Evolutionary conservation across 257 asterid genomes (phyloP), one percentile per base, ranked within the genome.

Genomic region (Ilex aquifolium): DNA sequence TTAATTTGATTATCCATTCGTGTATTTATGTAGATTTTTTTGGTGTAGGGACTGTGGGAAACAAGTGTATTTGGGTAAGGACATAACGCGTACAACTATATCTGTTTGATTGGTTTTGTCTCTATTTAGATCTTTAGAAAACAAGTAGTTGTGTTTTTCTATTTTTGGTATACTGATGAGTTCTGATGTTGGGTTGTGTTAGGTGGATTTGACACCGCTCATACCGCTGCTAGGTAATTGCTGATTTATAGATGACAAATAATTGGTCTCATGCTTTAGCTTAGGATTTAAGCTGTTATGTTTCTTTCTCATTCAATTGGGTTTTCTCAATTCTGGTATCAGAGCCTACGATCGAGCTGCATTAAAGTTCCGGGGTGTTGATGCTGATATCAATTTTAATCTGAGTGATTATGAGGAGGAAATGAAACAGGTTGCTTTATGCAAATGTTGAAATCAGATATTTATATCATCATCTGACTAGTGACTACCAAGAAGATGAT

Each of bases 121-220:
- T 40, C 14, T 32, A 0, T 36, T 21, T 13, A 40, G 44, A 31
- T 8, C 8, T 36, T 29, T 56, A n/a, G 54, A 58, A 16, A 13
- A 55, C 48, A 31, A 40, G 16, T 44, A 52, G 21, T 30, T 44
- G 49, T 58, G 63, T 14, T 21, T 72, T 61, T 51, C 63, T 59
- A 71, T 32, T 30, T 72, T 61, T 51, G 64, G 31, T 21, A 61
- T 64, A 11, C 30, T 64, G 29, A 16, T 12, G 7, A 31, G 13
- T 44, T 53, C 15, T 21, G 2, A 53, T 39, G 16, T 53, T 32
- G 56, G 27, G 72, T 60, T 31, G 32, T 64, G 21, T 72, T 72
- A 90, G 97, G 97, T 71, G 97, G 97, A 68, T 90, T 90, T 78
- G 95, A 90, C 72, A 90, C 96, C 59, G 92, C 95, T 65, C 84